Base-by-base conservation (phyloP, 768 basidiomycete species). In the Podaxis sp. region DNA sequence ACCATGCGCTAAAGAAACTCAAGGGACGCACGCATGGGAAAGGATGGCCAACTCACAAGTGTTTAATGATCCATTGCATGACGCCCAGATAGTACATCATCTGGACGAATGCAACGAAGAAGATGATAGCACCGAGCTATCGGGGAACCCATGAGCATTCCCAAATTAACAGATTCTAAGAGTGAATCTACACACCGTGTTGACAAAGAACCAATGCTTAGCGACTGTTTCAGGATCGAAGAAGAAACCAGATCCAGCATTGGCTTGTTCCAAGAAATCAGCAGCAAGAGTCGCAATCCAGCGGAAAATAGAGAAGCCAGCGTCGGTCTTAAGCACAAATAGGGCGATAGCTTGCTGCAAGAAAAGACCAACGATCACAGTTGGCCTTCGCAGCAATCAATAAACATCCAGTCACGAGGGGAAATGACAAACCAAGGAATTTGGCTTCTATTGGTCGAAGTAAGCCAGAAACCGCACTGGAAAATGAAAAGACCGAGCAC, bases 61-160 rank as follows among this genome's bases (percentile, higher is more conserved):
- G 80, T 69, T 84, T 84, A 74, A 96, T 86, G 69, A 96, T 74
- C 93, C 95, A 96, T 79, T 95, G 93, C 93, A 96, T 95, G 36
- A 92, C 89, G 55, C 94, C 92, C 59, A 93, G 74, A 65, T 95
- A 90, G 78, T 94, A 95, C 75, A 93, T 73, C 91, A 95, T 93
- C 74, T 95, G 93, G 59, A 95, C 85, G 67, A 93, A 90, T 28
- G 95, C 93, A 68, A 97, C 85, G 82, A 97, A 97, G 82, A 96
- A 96, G 71, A 97, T 93, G 73, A 96, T 90, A 19, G 89, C 83
- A 9, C 83, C 70, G 44, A 95, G 84, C 84, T 90, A 69, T 26
- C 28, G 17, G 42, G 17, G 33, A 15, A 13, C 38, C 19, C 49
- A 39, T 40, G 24, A 52, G 51, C n/a, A 36, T 59, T 52, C 13